Percentiles rank a stretch among this genome's conserved stretches.
phyloP scores from a whole-genome alignment of 805 yeast species.

The Cyberlindnera maclurae region DNA sequence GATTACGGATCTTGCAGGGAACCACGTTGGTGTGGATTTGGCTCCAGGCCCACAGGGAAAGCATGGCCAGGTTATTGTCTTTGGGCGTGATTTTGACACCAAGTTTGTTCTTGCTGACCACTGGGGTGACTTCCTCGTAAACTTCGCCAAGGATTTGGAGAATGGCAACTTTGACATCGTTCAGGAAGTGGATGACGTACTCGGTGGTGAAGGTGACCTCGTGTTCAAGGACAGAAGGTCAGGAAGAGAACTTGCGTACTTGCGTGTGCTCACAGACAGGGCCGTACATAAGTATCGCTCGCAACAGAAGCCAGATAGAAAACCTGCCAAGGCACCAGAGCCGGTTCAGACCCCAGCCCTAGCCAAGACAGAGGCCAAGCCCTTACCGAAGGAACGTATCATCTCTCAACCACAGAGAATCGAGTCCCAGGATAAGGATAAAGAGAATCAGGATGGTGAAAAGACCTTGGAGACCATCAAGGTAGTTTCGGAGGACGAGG shows the following conservation, averaged over 20 bases:
- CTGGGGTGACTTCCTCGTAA: conserved; percentile 83
- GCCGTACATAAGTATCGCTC: conserved; percentile 18
- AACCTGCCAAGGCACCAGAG: conserved; percentile 2
- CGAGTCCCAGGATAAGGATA: conserved; percentile 17
- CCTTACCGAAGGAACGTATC: conserved; percentile 6
- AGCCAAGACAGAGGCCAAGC: conserved; percentile 10
- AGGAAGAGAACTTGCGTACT: conserved; percentile 37
- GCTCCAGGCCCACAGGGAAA: conserved; percentile 73
- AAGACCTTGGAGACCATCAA: conserved; percentile 1
- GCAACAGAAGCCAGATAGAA: conserved; percentile 2
- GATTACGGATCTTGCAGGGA: conserved; percentile 82
- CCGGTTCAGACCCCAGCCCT: conserved; percentile 4
- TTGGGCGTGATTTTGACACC: conserved; percentile 90
- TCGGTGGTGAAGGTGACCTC: conserved; percentile 68
- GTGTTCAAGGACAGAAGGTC: conserved; percentile 57
- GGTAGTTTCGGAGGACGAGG: conserved; percentile 1
- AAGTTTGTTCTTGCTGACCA: conserved; percentile 80
- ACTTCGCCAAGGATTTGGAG: conserved; percentile 83
- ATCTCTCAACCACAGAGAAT: conserved; percentile 2
- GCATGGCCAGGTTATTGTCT: conserved; percentile 87
- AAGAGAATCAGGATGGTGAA: conserved; percentile 5
- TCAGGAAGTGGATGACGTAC: conserved; percentile 59
- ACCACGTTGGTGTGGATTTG: conserved; percentile 85
- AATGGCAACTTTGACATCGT: conserved; percentile 70
- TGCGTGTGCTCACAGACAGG: conserved; percentile 33